phyloP scores from a whole-genome alignment of 129 eudicot genomes.

The Flaveria linearis region DNA sequence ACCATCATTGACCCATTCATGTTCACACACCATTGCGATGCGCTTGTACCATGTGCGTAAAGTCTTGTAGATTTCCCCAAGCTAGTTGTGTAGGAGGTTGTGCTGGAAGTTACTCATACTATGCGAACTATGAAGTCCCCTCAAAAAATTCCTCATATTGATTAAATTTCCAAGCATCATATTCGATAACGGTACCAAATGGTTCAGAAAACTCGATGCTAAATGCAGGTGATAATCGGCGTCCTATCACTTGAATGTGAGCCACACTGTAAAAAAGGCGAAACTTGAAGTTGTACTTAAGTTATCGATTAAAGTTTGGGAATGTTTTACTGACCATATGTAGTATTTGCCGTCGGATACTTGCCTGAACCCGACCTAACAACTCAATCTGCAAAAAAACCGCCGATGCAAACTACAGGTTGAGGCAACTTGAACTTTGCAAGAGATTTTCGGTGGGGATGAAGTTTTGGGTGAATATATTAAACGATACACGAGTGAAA shows the following conservation, averaged over 20 bases:
- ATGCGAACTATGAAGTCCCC: too few relatives aligned
- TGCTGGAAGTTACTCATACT: too few relatives aligned
- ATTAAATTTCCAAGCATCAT: too few relatives aligned
- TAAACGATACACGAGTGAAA: not conserved
- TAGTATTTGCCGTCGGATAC: constrained; percentile 54
- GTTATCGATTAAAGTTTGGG: not conserved
- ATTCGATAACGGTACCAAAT: not conserved
- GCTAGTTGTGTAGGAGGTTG: not conserved
- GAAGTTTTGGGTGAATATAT: not conserved
- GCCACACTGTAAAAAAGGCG: constrained; percentile 56
- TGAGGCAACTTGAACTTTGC: constrained; percentile 71
- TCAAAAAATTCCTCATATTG: not conserved
- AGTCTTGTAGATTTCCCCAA: constrained; percentile 34
- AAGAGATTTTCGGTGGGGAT: constrained; percentile 42
- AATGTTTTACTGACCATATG: constrained; percentile 54
- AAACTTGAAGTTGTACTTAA: not conserved
- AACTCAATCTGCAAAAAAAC: constrained; percentile 68
- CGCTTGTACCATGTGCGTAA: constrained; percentile 25
- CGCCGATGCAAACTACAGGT: constrained; percentile 75
- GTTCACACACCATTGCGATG: constrained; percentile 15
- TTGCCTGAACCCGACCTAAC: constrained; percentile 71
- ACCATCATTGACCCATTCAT: constrained; percentile 11
- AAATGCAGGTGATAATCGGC: constrained; percentile 65
- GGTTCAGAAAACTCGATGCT: constrained; percentile 40
- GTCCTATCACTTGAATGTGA: constrained; percentile 66